phyloP scores from a whole-genome alignment of 345 rosid genomes.

The Turritis glabra region DNA sequence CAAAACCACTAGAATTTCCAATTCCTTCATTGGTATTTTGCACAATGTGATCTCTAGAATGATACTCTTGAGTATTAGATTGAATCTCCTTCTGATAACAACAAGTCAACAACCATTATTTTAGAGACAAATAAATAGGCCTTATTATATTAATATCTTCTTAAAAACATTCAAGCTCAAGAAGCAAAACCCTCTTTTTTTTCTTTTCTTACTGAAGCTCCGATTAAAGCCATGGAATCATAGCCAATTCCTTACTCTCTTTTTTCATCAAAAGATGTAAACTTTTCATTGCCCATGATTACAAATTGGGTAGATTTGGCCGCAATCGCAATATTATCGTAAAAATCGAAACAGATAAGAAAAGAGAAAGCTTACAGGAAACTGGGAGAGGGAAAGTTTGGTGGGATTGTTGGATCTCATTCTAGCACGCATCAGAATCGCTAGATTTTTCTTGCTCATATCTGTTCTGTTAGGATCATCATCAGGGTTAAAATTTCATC shows the following conservation, averaged over 20 bases:
- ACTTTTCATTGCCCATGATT: background rate
- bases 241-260: background rate
- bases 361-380: conserved; percentile 47
- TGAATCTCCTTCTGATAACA: conserved; percentile 42
- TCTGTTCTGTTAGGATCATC: conserved; percentile 20
- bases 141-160: background rate
- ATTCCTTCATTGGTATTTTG: conserved; percentile 24
- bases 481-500: background rate
- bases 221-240: background rate
- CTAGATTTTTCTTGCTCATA: conserved; percentile 77
- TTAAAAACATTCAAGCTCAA: conserved; percentile 3
- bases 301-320: background rate
- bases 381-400: conserved; percentile 51
- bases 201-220: background rate
- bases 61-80: conserved; percentile 41
- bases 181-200: background rate
- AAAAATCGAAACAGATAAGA: background rate
- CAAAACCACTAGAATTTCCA: conserved; percentile 26
- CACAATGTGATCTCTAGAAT: conserved; percentile 21
- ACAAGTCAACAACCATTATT: background rate
- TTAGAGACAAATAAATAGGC: conserved; percentile 16
- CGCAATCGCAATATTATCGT: background rate
- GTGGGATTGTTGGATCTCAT: conserved; percentile 56
- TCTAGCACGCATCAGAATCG: conserved; percentile 71
- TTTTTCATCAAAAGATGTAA: background rate